Evolutionary conservation across 2,329 filamentous ascomycete genomes (phyloP).

Genomic region (Penicillium sp.): DNA sequence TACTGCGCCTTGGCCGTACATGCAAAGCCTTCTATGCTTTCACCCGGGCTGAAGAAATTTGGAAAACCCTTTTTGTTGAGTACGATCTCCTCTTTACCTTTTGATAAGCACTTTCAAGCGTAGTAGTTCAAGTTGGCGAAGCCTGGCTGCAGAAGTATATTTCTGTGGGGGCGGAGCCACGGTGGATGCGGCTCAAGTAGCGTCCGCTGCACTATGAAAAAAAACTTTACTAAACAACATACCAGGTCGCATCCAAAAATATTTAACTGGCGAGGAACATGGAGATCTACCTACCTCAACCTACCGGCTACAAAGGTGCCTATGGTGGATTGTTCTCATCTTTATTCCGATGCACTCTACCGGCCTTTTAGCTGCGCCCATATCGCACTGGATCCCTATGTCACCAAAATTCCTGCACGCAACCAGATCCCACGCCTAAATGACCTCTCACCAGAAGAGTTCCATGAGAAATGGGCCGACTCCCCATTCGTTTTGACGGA

Average conservation of each 20-base stretch:
- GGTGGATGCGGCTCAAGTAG: slow-evolving; percentile 5
- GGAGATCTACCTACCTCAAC: slow-evolving; percentile 77
- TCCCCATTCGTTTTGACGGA: slow-evolving; percentile 84
- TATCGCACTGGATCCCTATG: slow-evolving; percentile 68
- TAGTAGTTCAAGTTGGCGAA: background rate
- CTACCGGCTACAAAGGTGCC: slow-evolving; percentile 59
- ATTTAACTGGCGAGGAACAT: slow-evolving; percentile 78
- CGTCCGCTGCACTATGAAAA: background rate
- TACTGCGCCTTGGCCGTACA: slow-evolving; percentile 72
- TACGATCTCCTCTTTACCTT: slow-evolving; percentile 57
- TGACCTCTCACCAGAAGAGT: slow-evolving; percentile 73
- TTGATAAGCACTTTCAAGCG: too few species aligned
- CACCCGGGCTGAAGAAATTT: slow-evolving; percentile 80
- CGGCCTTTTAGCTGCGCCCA: slow-evolving; percentile 89
- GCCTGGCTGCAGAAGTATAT: slow-evolving; percentile 10
- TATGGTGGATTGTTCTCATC: slow-evolving; percentile 70
- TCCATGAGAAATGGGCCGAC: slow-evolving; percentile 74
- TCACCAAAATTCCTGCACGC: slow-evolving; percentile 68
- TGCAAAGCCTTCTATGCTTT: slow-evolving; percentile 89
- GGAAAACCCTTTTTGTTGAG: slow-evolving; percentile 84
- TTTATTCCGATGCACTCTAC: slow-evolving; percentile 90
- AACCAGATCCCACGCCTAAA: slow-evolving; percentile 75
- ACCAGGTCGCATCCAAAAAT: slow-evolving; percentile 35
- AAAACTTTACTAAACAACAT: slow-evolving; percentile 21
- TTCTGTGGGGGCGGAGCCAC: background rate